Base-by-base conservation (phyloP, 2,329 filamentous ascomycete species). In the Celoporthe dispersa region DNA sequence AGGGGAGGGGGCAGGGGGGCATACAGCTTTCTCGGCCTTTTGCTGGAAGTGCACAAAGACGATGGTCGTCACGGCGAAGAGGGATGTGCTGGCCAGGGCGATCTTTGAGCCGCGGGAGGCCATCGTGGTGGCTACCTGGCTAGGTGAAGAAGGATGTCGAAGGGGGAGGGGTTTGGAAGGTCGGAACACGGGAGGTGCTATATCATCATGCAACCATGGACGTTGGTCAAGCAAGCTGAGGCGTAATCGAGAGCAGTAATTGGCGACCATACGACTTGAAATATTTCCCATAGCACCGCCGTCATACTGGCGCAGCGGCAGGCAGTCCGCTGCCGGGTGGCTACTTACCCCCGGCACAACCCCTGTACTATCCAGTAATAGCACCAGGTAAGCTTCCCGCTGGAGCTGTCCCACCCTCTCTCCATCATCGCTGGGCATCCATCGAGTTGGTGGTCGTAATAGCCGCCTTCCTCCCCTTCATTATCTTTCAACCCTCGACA, bases 31-130 rank as follows among this genome's bases (percentile, higher is more conserved):
- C 79, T 99, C 96, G 44, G 87, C 86, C 77, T 91, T 89, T 80
- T 99, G 96, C 75, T 94, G 89, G 81, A 92, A 94, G 80, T 99
- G 96, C 62, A 99, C 96, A 75, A 97, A 90, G 74, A 90, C 83
- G 73, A 99, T 89, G 63, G 94, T 97, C 73, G 88, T 85, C 66
- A 89, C 86, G 35, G 95, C 92, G 75, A 93, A 90, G 73, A 93
- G 82, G 44, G 92, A 91, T 0, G 94, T 97, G 60, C 88, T 88
- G 66, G 90, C 85, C 35, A 99, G 85, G 19, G 96, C 98, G 74
- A 96, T 80, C 78, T 97, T 97, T 25, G 96, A 94, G 70, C 94
- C 91, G 76, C 90, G 91, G 70, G 96, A 99, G 28, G 71, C 71
- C 96, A 99, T 99, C 71, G 69, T n/a, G 22, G 22, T 78, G 37